Conservation (phyloP, 1,284 basidiomycete genomes). For the Sphagnurus paluster region DNA sequence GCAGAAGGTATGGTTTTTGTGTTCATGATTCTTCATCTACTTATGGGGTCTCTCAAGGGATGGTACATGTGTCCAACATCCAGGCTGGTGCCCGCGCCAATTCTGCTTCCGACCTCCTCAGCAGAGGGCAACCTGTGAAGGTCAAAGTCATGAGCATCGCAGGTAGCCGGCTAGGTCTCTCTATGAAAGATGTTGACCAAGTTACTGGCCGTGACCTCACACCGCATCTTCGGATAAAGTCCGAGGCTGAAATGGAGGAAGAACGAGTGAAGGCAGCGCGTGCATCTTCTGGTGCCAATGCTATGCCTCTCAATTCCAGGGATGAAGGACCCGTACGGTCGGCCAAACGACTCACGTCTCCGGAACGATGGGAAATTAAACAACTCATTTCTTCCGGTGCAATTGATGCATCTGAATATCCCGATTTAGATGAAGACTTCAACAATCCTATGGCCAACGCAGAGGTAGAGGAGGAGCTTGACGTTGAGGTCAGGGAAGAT, state of each 20-base stretch:
- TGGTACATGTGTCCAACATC: constrained; percentile 95
- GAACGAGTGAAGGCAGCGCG: constrained; percentile 64
- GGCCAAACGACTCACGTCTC: constrained; percentile 91
- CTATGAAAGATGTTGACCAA: constrained; percentile 99
- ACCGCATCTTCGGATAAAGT: constrained; percentile 91
- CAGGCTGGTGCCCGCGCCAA: constrained; percentile 83
- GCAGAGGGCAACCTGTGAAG: constrained; percentile 84
- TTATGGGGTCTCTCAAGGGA: constrained; percentile 51
- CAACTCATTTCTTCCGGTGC: constrained; percentile 97
- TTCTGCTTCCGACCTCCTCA: constrained; percentile 84
- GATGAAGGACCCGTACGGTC: constrained; percentile 63
- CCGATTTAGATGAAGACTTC: constrained; percentile 93
- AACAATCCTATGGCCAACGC: constrained; percentile 74
- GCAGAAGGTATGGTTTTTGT: constrained; percentile 72
- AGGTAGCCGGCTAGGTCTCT: constrained; percentile 79
- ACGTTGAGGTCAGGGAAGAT: constrained; percentile 96
- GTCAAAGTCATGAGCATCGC: constrained; percentile 96
- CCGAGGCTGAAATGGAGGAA: constrained; percentile 89
- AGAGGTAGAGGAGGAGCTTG: constrained; percentile 93
- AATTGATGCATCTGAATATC: constrained; percentile 92
- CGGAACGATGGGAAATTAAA: constrained; percentile 99
- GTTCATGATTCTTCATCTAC: constrained; percentile 6
- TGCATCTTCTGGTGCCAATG: constrained; percentile 64
- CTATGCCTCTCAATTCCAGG: constrained; percentile 58
- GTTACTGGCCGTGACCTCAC: constrained; percentile 86